phyloP scores from a whole-genome alignment of 164 flowering plant genomes.

The Kingdonia uniflora region DNA sequence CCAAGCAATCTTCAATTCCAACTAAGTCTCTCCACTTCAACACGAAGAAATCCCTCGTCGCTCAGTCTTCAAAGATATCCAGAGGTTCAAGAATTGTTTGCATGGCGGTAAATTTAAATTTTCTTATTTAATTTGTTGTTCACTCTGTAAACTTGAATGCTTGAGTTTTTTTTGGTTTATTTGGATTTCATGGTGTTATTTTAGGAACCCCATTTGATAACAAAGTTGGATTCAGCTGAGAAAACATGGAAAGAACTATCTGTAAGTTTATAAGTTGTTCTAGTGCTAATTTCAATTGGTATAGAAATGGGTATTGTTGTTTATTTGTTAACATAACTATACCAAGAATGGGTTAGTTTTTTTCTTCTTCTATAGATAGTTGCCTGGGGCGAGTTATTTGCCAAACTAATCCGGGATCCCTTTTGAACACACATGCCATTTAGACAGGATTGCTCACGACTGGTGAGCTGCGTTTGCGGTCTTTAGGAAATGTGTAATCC shows the following conservation, averaged over 20 bases:
- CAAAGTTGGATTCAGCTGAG: conserved; percentile 90
- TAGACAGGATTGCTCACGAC: too few species aligned
- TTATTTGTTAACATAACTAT: too few species aligned
- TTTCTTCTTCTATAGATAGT: too few species aligned
- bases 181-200: conserved; percentile 8
- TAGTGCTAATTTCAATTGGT: too few species aligned
- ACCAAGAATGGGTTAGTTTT: too few species aligned
- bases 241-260: conserved; percentile 90
- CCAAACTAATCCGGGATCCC: too few species aligned
- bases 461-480: too few species aligned
- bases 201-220: conserved; percentile 84
- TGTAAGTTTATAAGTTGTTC: conserved; percentile 18
- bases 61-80: conserved; percentile 16
- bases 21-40: conserved; percentile 1
- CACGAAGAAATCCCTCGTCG: conserved; percentile 9
- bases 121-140: not conserved
- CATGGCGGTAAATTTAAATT: conserved; percentile 49
- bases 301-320: too few species aligned
- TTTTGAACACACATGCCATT: too few species aligned
- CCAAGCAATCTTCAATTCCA: conserved; percentile 3
- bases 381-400: too few species aligned
- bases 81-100: conserved; percentile 38
- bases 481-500: too few species aligned
- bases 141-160: too few species aligned
- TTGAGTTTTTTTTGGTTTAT: not conserved